These are phyloP conservation scores for Stenocarpella maydis DNA, from an alignment of 2,329 filamentous ascomycete genomes.

Conservation along the genomic window DNA sequence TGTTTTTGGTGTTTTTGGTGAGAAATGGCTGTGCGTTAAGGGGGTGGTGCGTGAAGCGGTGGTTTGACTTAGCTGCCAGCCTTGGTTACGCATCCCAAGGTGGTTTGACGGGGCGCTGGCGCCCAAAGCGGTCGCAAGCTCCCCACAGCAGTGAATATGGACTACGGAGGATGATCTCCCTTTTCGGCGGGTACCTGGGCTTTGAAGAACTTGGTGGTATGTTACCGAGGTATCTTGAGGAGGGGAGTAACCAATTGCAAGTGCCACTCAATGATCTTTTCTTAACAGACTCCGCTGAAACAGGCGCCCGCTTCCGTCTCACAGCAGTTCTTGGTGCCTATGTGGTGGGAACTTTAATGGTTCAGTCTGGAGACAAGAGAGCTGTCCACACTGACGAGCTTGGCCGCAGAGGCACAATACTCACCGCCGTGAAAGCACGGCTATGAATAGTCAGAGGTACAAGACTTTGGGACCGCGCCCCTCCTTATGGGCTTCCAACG, in stretches of 20 bases:
- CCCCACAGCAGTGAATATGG: background rate
- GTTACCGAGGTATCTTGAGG: background rate
- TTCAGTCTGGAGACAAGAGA: background rate
- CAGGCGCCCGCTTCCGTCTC: background rate
- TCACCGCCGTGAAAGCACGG: background rate
- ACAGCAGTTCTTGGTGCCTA: background rate
- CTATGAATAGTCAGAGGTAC: background rate
- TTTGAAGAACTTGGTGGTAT: background rate
- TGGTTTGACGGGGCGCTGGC: background rate
- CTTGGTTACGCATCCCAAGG: background rate
- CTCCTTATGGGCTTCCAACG: too few relatives aligned
- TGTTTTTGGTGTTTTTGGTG: too few relatives aligned
- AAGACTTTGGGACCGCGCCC: too few relatives aligned
- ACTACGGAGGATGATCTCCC: slow-evolving; percentile 5
- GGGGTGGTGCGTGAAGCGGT: too few relatives aligned
- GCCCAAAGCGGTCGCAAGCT: background rate
- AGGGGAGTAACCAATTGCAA: background rate
- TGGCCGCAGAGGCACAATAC: too few relatives aligned
- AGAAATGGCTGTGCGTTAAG: too few relatives aligned
- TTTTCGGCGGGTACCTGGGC: background rate
- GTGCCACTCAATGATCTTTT: background rate
- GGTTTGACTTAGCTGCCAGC: background rate
- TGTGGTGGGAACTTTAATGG: background rate
- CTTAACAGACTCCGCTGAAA: background rate
- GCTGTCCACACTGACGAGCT: background rate